phyloP scores from a whole-genome alignment of 2,329 filamentous ascomycete genomes.

The Thermoascus crustaceus region DNA sequence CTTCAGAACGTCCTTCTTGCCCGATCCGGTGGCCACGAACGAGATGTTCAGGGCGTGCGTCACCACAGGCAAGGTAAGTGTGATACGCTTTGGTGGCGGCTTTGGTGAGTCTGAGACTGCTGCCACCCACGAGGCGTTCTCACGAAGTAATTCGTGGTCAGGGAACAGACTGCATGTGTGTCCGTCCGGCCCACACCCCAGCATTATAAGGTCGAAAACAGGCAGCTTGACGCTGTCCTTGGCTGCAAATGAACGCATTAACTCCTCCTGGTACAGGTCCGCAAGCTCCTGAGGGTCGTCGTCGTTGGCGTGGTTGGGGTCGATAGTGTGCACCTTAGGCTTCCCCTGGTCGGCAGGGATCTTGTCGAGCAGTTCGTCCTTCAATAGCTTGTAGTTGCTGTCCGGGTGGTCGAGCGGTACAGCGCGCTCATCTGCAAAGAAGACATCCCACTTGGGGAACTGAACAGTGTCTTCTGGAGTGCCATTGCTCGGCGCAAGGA shows the following conservation, averaged over 20 bases:
- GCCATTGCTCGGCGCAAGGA: slow-evolving; percentile 53
- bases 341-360: slow-evolving; percentile 59
- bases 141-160: slow-evolving; percentile 74
- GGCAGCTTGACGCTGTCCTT: slow-evolving; percentile 91
- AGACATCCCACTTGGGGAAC: slow-evolving; percentile 91
- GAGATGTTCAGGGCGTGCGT: slow-evolving; percentile 77
- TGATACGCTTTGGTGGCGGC: slow-evolving; percentile 83
- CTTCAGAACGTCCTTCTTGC: slow-evolving; percentile 88
- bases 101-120: slow-evolving; percentile 91
- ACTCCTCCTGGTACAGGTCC: slow-evolving; percentile 81
- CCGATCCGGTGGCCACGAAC: slow-evolving; percentile 81
- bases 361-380: slow-evolving; percentile 80
- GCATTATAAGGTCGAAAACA: slow-evolving; percentile 86
- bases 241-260: slow-evolving; percentile 79
- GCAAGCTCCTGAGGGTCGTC: slow-evolving; percentile 85
- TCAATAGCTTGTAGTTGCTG: slow-evolving; percentile 87
- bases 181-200: slow-evolving; percentile 91
- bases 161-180: slow-evolving; percentile 98
- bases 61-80: slow-evolving; percentile 83
- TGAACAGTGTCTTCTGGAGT: slow-evolving; percentile 55
- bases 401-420: slow-evolving; percentile 86
- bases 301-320: slow-evolving; percentile 58
- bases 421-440: slow-evolving; percentile 95
- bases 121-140: slow-evolving; percentile 84
- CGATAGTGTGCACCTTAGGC: slow-evolving; percentile 73